phyloP scores from a whole-genome alignment of 192 early-diverging fungal genomes.

The Thamnidium elegans region DNA sequence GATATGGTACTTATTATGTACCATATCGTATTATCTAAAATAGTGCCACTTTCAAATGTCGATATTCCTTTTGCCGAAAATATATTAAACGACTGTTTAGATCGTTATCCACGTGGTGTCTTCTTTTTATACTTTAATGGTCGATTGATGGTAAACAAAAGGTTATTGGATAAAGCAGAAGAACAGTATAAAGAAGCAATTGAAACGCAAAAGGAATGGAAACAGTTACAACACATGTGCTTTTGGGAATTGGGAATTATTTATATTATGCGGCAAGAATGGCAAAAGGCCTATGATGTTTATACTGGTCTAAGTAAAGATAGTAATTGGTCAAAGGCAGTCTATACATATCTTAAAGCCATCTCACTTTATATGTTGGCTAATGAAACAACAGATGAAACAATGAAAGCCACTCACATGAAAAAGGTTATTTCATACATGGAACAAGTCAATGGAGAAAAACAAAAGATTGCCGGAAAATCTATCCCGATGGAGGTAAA shows the following conservation, averaged over 20 bases:
- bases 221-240: slow-evolving; percentile 76
- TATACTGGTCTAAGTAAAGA: slow-evolving; percentile 68
- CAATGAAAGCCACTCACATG: slow-evolving; percentile 35
- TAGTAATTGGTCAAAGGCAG: slow-evolving; percentile 84
- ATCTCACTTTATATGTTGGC: slow-evolving; percentile 48
- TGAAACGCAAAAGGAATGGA: slow-evolving; percentile 63
- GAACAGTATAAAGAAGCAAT: slow-evolving; percentile 55
- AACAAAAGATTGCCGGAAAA: slow-evolving; percentile 44
- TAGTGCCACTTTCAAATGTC: slow-evolving; percentile 67
- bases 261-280: slow-evolving; percentile 60
- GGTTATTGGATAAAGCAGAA: slow-evolving; percentile 57
- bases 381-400: slow-evolving; percentile 26
- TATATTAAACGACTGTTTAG: slow-evolving; percentile 54
- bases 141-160: slow-evolving; percentile 56
- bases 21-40: slow-evolving; percentile 72
- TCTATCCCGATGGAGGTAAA: slow-evolving; percentile 36
- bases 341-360: slow-evolving; percentile 75
- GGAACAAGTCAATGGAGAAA: slow-evolving; percentile 59
- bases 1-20: slow-evolving; percentile 71
- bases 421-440: slow-evolving; percentile 59
- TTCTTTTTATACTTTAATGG: slow-evolving; percentile 74
- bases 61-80: slow-evolving; percentile 60
- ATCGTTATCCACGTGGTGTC: slow-evolving; percentile 60
- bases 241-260: slow-evolving; percentile 79
- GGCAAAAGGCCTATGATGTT: slow-evolving; percentile 56